Evolutionary conservation across 1,284 basidiomycete species (phyloP), one percentile per base, ranked within the genome.

Genomic region (Ustilago loliicola): DNA sequence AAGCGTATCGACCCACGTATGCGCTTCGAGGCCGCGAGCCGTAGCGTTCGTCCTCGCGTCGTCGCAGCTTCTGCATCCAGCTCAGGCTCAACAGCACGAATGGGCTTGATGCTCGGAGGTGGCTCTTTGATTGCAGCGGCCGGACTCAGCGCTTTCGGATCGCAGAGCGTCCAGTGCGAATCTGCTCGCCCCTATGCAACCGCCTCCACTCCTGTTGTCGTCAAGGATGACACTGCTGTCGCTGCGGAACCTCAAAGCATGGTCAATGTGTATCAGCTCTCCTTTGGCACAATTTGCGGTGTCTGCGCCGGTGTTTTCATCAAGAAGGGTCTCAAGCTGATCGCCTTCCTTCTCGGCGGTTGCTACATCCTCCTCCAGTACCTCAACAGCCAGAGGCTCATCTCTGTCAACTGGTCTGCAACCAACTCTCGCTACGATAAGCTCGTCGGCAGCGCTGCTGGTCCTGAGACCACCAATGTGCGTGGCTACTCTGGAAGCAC

Each of bases 221-320:
- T 65, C 40, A 30, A 61, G 32, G 55, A 64, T 54, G 60, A 61
- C 48, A 65, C 71, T 27, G 57, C 61, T 27, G 59, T 61, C 42
- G 48, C 61, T 17, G 56, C 57, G 6, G 73, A 81, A 34, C 91
- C 93, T 1, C 81, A 88, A 58, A 94, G 93, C 40, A 89, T 90
- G 1, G 89, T 96, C 30, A 93, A 91, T 72, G 72, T 91, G n/a
- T 93, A 93, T 83, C 91, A 96, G 82, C 90, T 98, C 52, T 89
- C 91, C 0, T 97, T 98, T 84, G 95, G 96, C 34, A 93, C 94
- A 15, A 91, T 93, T 1, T 91, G 92, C 73, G 81, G 95, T 2
- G 86, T 98, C 56, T 98, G 94, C 83, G 91, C 94, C 0, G 96
- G 96, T 0, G 90, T 98, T 0, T 98, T 98, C 85, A 89, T 97